Evolutionary conservation across 352 stramenopile species (phyloP).

Genomic region (Blastocystis sp.): DNA sequence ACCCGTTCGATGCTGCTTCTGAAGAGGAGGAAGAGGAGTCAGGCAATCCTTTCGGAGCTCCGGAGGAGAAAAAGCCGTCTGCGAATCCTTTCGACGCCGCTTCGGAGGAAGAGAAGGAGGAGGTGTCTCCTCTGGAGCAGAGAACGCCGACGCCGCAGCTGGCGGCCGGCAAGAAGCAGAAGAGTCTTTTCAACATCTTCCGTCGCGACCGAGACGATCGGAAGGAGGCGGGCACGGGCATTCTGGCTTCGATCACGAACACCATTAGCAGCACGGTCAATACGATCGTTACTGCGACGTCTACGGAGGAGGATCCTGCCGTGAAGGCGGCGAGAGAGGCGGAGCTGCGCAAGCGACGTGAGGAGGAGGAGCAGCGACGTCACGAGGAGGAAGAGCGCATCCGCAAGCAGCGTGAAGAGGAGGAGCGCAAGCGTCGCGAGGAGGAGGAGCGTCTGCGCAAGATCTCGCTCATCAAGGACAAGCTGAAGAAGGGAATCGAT

Average conservation of each 20-base stretch:
- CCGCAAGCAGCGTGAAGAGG: slow-evolving; percentile 40
- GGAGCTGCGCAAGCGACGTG: not conserved
- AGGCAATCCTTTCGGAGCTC: slow-evolving; percentile 8
- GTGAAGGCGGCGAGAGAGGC: not conserved
- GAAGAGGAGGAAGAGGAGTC: not conserved
- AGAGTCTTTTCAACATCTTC: slow-evolving; percentile 49
- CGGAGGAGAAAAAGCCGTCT: not conserved
- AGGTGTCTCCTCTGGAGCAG: not conserved
- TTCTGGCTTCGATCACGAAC: not conserved
- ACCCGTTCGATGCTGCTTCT: not conserved
- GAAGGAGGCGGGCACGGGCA: not conserved
- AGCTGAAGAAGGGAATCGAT: not conserved
- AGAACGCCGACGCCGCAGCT: not conserved
- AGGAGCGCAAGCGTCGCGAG: slow-evolving; percentile 39
- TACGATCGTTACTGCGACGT: not conserved
- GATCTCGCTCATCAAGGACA: slow-evolving; percentile 20
- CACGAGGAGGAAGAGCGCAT: slow-evolving; percentile 10
- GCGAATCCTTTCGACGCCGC: slow-evolving; percentile 1
- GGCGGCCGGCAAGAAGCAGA: slow-evolving; percentile 13
- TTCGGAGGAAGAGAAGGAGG: not conserved
- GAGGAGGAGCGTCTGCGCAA: slow-evolving; percentile 37
- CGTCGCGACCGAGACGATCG: slow-evolving; percentile 15
- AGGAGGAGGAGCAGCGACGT: not conserved
- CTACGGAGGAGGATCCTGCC: not conserved
- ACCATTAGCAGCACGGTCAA: not conserved